A percentile compares a stretch with the other conserved stretches of the same genome.
Evolutionary conservation across 306 rosid genomes (phyloP).

Genomic region (Cucurbita maxima): DNA sequence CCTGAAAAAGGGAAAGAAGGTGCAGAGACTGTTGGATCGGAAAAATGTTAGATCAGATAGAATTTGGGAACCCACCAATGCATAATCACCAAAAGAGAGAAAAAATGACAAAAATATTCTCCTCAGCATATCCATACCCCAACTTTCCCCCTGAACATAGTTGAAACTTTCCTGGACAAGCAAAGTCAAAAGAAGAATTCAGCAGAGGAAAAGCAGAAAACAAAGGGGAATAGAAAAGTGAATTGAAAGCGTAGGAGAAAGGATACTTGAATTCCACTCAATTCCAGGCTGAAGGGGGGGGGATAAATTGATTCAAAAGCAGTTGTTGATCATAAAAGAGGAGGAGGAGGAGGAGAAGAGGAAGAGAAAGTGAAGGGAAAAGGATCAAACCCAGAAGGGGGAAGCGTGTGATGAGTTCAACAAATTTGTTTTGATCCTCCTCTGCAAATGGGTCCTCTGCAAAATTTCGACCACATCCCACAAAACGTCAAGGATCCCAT

Average conservation of each 20-base stretch:
- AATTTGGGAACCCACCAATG: constrained; percentile 22
- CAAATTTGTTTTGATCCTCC: constrained; percentile 12
- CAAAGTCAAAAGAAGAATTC: constrained; percentile 1
- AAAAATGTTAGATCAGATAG: constrained; percentile 37
- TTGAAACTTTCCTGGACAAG: constrained; percentile 2
- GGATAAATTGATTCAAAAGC: constrained; percentile 2
- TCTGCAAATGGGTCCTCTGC: constrained; percentile 33
- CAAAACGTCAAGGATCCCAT: constrained; percentile 41
- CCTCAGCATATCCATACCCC: constrained; percentile 7
- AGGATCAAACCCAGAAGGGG: constrained; percentile 15
- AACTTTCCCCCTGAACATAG: constrained; percentile 15
- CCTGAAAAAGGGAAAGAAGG: constrained; percentile 30
- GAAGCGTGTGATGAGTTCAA: background rate
- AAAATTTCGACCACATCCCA: constrained; percentile 28
- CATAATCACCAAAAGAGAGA: constrained; percentile 26
- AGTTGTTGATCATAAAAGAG: background rate
- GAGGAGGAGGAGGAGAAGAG: constrained; percentile 1
- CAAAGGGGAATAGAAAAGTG: background rate
- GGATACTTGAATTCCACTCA: constrained; percentile 50
- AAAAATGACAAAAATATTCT: constrained; percentile 13
- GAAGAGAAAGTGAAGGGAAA: constrained; percentile 13
- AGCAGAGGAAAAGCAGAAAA: constrained; percentile 1
- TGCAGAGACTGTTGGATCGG: constrained; percentile 21
- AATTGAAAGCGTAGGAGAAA: constrained; percentile 16
- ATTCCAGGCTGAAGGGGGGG: constrained; percentile 23